Conservation (phyloP, 2,329 filamentous ascomycete species). For the Coniochaeta prunicola region DNA sequence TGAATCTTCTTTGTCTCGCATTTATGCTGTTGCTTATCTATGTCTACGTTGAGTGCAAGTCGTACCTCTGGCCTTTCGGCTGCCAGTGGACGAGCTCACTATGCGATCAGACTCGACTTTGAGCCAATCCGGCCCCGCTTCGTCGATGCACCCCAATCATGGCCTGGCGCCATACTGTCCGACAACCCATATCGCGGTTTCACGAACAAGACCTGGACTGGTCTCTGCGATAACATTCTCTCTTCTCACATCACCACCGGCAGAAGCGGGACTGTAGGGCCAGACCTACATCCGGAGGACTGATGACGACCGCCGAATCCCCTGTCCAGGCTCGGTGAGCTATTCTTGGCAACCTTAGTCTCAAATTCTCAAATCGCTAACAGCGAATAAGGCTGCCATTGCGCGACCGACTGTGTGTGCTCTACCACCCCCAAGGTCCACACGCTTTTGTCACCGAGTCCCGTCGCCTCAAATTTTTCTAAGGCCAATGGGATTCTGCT, state of each 20-base stretch:
- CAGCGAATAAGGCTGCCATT: background rate
- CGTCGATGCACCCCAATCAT: too few species aligned
- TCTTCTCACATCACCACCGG: background rate
- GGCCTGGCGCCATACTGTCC: background rate
- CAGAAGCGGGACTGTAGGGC: background rate
- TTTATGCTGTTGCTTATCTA: background rate
- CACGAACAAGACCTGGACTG: background rate
- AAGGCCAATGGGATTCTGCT: background rate
- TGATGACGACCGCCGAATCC: background rate
- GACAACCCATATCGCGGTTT: background rate
- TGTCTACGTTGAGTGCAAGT: background rate
- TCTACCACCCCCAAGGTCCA: background rate
- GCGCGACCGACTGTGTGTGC: background rate
- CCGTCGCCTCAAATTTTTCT: background rate
- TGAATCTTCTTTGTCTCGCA: too few species aligned
- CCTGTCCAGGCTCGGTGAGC: background rate
- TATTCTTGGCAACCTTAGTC: background rate
- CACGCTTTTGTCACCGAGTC: background rate
- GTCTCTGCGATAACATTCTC: background rate
- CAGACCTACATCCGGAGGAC: background rate
- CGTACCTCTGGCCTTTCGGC: background rate
- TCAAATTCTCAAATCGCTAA: background rate
- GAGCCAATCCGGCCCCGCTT: background rate
- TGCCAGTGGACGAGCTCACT: background rate
- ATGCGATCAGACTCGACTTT: background rate